Percentiles rank a stretch among this genome's conserved stretches.
Conservation (phyloP, 2,329 filamentous ascomycete genomes). For the Elsinoe perseae region DNA sequence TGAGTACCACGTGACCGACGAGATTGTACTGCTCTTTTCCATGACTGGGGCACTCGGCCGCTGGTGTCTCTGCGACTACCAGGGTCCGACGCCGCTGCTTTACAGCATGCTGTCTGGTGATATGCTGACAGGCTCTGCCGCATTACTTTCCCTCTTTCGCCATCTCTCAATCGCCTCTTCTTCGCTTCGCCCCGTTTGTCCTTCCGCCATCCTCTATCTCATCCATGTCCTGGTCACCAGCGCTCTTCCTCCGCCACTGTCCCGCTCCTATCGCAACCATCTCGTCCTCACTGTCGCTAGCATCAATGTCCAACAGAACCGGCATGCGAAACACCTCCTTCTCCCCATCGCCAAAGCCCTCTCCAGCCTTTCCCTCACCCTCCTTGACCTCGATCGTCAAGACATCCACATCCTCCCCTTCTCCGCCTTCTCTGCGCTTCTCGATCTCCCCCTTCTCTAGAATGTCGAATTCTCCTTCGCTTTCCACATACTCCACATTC, state of each 20-base stretch:
- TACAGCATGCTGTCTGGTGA: neutral
- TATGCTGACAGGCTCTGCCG: neutral
- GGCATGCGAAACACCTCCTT: conserved; percentile 70
- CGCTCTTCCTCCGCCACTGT: conserved; percentile 79
- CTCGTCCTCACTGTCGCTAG: conserved; percentile 94
- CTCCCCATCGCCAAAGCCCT: conserved; percentile 49
- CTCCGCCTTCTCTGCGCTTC: conserved; percentile 77
- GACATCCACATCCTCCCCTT: conserved; percentile 91
- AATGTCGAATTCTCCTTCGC: conserved; percentile 96
- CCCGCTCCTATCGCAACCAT: conserved; percentile 60
- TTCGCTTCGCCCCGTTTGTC: neutral
- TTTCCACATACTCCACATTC: conserved; percentile 92
- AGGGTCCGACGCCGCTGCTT: neutral
- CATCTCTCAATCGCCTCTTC: neutral
- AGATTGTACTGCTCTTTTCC: too few relatives aligned
- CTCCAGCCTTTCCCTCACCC: conserved; percentile 28
- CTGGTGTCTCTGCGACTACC: too few relatives aligned
- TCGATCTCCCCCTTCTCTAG: conserved; percentile 92
- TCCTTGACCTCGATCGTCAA: conserved; percentile 57
- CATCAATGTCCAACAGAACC: conserved; percentile 82
- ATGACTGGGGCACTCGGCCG: too few relatives aligned
- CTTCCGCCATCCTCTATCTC: conserved; percentile 46
- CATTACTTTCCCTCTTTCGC: neutral
- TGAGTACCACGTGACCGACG: too few relatives aligned
- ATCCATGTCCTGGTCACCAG: conserved; percentile 59